A percentile compares a stretch with the other conserved stretches of the same genome.
phyloP scores from a whole-genome alignment of 345 rosid genomes.

The Aquilaria sinensis region DNA sequence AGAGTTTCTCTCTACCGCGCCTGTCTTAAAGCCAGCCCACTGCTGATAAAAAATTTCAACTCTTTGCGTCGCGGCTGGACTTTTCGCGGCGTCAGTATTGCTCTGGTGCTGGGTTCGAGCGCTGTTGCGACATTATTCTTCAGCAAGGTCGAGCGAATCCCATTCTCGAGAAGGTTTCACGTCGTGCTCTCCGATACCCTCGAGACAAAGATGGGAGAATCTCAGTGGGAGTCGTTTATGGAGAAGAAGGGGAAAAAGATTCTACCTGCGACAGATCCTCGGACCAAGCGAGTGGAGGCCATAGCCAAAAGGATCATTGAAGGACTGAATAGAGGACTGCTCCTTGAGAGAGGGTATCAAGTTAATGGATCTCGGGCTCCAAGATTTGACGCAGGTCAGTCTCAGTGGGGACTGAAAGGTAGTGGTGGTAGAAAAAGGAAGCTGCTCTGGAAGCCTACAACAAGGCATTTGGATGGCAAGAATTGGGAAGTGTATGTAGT shows the following conservation, averaged over 20 bases:
- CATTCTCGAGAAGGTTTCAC: slow-evolving; percentile 3
- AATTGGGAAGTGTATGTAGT: background rate
- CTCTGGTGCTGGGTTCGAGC: background rate
- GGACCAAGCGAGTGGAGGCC: background rate
- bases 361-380: background rate
- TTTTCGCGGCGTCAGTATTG: background rate
- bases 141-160: background rate
- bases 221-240: background rate
- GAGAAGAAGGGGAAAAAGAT: background rate
- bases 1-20: no score
- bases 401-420: background rate
- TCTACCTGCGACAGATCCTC: background rate
- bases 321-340: background rate
- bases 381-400: background rate
- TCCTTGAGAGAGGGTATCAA: background rate
- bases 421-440: background rate
- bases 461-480: slow-evolving; percentile 1
- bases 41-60: no score
- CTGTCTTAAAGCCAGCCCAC: no score
- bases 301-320: background rate
- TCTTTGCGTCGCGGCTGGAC: no score
- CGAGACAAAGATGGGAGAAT: background rate
- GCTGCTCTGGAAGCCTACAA: background rate
- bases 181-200: background rate
- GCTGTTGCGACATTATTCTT: background rate